A percentile compares a stretch with the other conserved stretches of the same genome.
Evolutionary conservation across 169 alveolate genomes (phyloP).

Genomic region (Cryptosporidium baileyi): DNA sequence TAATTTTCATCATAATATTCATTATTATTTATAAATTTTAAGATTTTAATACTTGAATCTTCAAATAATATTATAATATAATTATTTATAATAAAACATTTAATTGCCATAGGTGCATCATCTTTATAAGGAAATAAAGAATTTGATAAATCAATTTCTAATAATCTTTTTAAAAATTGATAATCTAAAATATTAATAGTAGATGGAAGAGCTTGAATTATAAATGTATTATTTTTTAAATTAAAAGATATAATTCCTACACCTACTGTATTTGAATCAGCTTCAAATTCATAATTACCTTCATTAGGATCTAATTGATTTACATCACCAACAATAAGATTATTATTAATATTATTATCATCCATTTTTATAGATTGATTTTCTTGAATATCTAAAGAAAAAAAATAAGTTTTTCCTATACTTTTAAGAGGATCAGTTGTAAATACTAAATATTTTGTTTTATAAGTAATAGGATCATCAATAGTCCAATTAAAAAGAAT

Average conservation of each 20-base stretch:
- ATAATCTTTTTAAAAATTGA: conserved; percentile 6
- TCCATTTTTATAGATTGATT: background rate
- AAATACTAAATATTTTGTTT: conserved; percentile 33
- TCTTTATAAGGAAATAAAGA: background rate
- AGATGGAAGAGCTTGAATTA: conserved; percentile 31
- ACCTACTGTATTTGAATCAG: conserved; percentile 54
- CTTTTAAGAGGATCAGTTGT: conserved; percentile 61
- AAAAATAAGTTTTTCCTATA: conserved; percentile 50
- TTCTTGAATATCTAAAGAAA: conserved; percentile 5
- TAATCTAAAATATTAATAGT: background rate
- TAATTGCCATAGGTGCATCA: conserved; percentile 64
- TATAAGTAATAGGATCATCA: conserved; percentile 17
- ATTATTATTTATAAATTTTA: background rate
- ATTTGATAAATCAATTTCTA: conserved; percentile 9
- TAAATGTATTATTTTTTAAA: background rate
- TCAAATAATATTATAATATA: conserved; percentile 24
- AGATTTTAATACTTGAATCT: conserved; percentile 21
- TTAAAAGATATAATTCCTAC: conserved; percentile 6
- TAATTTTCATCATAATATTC: background rate
- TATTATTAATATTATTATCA: background rate
- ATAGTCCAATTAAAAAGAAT: conserved; percentile 48
- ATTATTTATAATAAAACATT: conserved; percentile 5
- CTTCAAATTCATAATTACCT: conserved; percentile 38
- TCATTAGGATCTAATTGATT: conserved; percentile 50
- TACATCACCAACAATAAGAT: conserved; percentile 32